Conservation (phyloP, 495 filamentous ascomycete species). For the Poronia punctata region DNA sequence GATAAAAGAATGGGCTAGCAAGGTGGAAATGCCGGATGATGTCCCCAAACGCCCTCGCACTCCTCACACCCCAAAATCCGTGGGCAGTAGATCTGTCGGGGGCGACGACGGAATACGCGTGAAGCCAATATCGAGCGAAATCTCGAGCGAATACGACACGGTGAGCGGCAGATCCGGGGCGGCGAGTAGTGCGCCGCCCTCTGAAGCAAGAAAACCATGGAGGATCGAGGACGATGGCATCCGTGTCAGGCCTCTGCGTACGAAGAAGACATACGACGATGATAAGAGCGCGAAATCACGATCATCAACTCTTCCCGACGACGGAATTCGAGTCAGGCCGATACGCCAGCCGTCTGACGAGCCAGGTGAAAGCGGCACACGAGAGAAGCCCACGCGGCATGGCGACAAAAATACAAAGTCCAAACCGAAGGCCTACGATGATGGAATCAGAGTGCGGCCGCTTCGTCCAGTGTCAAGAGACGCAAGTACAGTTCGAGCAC, state of each 20-base stretch:
- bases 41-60: conserved; percentile 7
- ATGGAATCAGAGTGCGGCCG: conserved; percentile 27
- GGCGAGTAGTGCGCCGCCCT: conserved; percentile 5
- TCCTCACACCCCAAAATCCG: background rate
- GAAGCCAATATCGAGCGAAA: conserved; percentile 12
- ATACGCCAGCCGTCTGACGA: conserved; percentile 18
- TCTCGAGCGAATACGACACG: conserved; percentile 15
- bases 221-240: conserved; percentile 28
- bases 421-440: conserved; percentile 29
- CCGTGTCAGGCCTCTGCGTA: conserved; percentile 23
- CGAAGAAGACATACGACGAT: conserved; percentile 22
- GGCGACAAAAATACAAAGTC: conserved; percentile 20
- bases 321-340: conserved; percentile 27
- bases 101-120: conserved; percentile 23
- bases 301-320: conserved; percentile 10
- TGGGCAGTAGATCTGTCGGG: conserved; percentile 7
- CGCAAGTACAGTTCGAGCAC: conserved; percentile 22
- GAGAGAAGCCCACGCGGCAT: conserved; percentile 1
- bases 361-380: conserved; percentile 14
- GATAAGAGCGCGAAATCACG: conserved; percentile 21
- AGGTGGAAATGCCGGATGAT: conserved; percentile 33
- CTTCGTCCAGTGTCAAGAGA: conserved; percentile 18
- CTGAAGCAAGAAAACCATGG: conserved; percentile 16
- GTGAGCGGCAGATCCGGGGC: conserved; percentile 11
- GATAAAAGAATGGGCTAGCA: conserved; percentile 45